Conservation (phyloP, 2,329 filamentous ascomycete species). For the Ophiocordyceps polyrhachis-furcata region DNA sequence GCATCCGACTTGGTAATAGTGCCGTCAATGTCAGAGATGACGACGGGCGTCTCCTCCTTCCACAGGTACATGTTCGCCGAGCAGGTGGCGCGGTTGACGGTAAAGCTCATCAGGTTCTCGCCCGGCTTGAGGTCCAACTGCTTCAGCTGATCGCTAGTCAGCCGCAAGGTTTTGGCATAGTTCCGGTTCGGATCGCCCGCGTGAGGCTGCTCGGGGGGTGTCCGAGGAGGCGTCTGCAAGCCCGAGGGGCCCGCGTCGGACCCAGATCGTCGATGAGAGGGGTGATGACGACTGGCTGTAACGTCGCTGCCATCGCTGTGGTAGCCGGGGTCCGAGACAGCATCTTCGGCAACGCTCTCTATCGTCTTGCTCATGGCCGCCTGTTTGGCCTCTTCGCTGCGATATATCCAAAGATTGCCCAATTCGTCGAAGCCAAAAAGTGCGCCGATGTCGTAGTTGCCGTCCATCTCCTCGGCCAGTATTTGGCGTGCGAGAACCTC, state of each 20-base stretch:
- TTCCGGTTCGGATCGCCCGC: slow-evolving; percentile 58
- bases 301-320: slow-evolving; percentile 69
- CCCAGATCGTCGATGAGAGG: slow-evolving; percentile 43
- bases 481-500: slow-evolving; percentile 90
- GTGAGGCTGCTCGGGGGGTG: slow-evolving; percentile 47
- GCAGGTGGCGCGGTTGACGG: slow-evolving; percentile 86
- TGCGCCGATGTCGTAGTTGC: slow-evolving; percentile 88
- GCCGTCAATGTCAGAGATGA: slow-evolving; percentile 96
- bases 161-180: slow-evolving; percentile 86
- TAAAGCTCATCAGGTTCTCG: slow-evolving; percentile 90
- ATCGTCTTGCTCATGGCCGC: slow-evolving; percentile 54
- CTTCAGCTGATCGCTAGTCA: slow-evolving; percentile 92
- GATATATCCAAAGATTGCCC: slow-evolving; percentile 99
- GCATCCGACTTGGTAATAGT: slow-evolving; percentile 98
- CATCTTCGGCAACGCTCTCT: slow-evolving; percentile 50
- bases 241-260: slow-evolving; percentile 40
- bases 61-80: slow-evolving; percentile 86
- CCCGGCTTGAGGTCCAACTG: slow-evolving; percentile 63
- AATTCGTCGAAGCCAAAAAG: slow-evolving; percentile 89
- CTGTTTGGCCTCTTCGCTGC: slow-evolving; percentile 89
- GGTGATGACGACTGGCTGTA: slow-evolving; percentile 25
- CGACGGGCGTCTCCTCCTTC: slow-evolving; percentile 78
- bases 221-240: slow-evolving; percentile 45
- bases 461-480: slow-evolving; percentile 78
- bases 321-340: slow-evolving; percentile 82